Evolutionary conservation across 441 rosid genomes (phyloP).

Genomic region (Syzygium malaccense): DNA sequence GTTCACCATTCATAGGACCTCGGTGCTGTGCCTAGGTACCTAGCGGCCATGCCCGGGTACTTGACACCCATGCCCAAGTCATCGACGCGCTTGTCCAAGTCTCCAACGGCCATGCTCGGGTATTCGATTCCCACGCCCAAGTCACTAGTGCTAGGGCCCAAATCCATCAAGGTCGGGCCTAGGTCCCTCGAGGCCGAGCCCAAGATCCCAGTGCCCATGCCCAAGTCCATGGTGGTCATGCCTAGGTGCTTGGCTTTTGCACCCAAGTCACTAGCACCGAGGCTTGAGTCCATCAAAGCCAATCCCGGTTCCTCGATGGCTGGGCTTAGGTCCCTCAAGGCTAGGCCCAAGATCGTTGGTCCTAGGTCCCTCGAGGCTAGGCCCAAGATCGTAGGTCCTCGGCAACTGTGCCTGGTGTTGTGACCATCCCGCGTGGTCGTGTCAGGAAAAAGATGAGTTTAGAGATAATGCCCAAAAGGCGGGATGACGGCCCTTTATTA

Average conservation of each 20-base stretch:
- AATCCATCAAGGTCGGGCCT: neutral
- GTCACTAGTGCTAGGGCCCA: too few species aligned
- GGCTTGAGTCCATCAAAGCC: neutral
- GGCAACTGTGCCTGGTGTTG: fast-evolving
- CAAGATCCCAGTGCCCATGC: neutral
- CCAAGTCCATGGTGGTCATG: neutral
- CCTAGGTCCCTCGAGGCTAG: neutral
- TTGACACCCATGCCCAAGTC: neutral
- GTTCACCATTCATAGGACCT: neutral
- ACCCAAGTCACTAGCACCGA: neutral
- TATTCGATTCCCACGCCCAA: neutral
- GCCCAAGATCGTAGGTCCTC: neutral
- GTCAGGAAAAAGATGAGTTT: neutral
- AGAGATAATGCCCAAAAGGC: neutral
- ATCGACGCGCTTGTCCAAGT: fast-evolving
- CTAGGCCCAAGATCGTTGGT: neutral
- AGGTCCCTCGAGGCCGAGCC: neutral
- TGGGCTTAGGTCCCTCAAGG: neutral
- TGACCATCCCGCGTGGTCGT: neutral
- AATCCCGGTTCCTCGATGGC: neutral
- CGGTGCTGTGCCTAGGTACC: neutral
- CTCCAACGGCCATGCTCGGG: fast-evolving
- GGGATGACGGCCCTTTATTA: neutral
- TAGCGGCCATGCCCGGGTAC: neutral
- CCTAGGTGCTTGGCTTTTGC: neutral